Percentiles rank a stretch among this genome's conserved stretches.
Conservation (phyloP, 768 basidiomycete species). For the Wakefieldia striispora region DNA sequence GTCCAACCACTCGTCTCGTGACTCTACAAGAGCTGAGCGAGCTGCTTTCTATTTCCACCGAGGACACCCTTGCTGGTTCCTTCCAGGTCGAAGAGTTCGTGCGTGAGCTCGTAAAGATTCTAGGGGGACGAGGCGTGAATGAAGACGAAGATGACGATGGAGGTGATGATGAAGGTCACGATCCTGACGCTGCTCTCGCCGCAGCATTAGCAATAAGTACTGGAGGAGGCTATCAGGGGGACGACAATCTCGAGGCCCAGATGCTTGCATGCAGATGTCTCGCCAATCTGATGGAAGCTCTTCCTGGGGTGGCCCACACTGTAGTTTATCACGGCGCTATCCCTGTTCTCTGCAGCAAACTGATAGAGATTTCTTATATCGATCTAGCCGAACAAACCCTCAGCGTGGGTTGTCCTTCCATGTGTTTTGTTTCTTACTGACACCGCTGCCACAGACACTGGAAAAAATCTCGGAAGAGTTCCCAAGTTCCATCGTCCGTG, state of each 20-base stretch:
- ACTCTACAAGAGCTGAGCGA: constrained; percentile 96
- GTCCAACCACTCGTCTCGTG: constrained; percentile 80
- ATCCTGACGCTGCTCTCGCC: constrained; percentile 87
- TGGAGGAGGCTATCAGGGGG: constrained; percentile 66
- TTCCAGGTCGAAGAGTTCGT: constrained; percentile 93
- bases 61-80: constrained; percentile 95
- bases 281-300: constrained; percentile 98
- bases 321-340: constrained; percentile 99
- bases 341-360: constrained; percentile 94
- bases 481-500: constrained; percentile 91
- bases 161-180: constrained; percentile 62
- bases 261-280: constrained; percentile 95
- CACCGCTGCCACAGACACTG: constrained; percentile 62
- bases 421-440: constrained; percentile 8
- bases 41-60: constrained; percentile 91
- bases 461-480: constrained; percentile 99
- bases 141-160: constrained; percentile 72
- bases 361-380: constrained; percentile 96
- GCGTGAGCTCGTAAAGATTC: constrained; percentile 85
- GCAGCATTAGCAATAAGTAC: constrained; percentile 84
- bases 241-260: constrained; percentile 90
- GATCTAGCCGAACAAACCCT: constrained; percentile 98
- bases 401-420: constrained; percentile 62
- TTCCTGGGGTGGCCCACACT: constrained; percentile 95
- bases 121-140: constrained; percentile 74